Evolutionary conservation across 164 flowering plant species (phyloP), one percentile per base, ranked within the genome.

Genomic region (Protea cynaroides): DNA sequence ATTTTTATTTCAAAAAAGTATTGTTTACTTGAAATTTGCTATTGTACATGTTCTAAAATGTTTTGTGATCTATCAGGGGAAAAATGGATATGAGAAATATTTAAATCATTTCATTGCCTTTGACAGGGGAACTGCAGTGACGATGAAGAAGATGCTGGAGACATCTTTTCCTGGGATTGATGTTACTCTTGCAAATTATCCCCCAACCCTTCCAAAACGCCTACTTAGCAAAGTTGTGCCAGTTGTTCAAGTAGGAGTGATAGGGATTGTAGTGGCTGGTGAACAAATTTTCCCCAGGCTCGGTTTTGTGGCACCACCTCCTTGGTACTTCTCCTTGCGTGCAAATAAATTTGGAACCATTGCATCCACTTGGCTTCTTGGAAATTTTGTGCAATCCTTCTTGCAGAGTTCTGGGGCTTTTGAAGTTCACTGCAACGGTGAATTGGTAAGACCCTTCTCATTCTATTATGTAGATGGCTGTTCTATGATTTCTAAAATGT

Each of bases 391-490:
- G 56, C 98, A 93, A 73, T 83, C 87, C 46, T 86, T 79, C 80
- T 79, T 93, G 49, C 92, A 88, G 61, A 86, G 88, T 67, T 85
- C 98, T 58, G 97, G 98, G 11, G 98, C 98, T 70, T 93, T 93
- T 78, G 96, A 90, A 80, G 92, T 90, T 46, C 82, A 62, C 65
- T 75, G 74, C 80, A 85, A 89, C 60, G 84, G 78, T 62, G 87
- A 83, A 69, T 62, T 80, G 88, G 98, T 90, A 78, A 71, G 29
- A 38, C 7, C 38, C 14, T 37, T 38, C 15, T n/a, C 46, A 47
- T 29, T 60, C 5, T 47, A 10, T 22, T 37, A 4, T 4, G 40
- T 37, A 37, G n/a, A n/a, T n/a, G 4, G 40, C 40, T 37, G 40
- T 40, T 40, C 46, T 40, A 40, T 40, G 46, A 6, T 40, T 8